Conservation (phyloP, 208 protist species). For the Trypanosoma rangeli region DNA sequence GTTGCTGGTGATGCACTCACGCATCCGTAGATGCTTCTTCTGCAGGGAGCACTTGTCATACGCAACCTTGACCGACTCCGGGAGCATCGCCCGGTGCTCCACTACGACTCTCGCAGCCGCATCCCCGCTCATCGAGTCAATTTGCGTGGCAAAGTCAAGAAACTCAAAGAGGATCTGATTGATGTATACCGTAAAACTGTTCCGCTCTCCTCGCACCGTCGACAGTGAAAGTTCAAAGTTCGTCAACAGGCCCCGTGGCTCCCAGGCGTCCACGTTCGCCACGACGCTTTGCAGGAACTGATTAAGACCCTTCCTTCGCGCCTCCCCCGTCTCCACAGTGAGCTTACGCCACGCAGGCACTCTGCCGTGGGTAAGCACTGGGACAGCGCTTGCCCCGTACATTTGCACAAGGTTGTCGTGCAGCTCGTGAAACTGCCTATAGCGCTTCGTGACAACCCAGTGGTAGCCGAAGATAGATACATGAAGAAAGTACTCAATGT, state of each 20-base stretch:
- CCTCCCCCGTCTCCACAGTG: slow-evolving; percentile 17
- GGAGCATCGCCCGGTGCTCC: slow-evolving; percentile 21
- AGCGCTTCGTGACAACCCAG: slow-evolving; percentile 24
- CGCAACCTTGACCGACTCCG: slow-evolving; percentile 18
- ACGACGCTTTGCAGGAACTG: slow-evolving; percentile 18
- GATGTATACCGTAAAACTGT: slow-evolving; percentile 20
- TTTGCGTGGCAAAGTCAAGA: slow-evolving; percentile 17
- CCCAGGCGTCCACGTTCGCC: slow-evolving; percentile 12
- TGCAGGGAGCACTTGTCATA: slow-evolving; percentile 17
- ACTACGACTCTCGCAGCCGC: slow-evolving; percentile 17
- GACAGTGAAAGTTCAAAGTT: slow-evolving; percentile 17
- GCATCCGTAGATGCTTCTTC: slow-evolving; percentile 17
- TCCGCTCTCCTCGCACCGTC: neutral
- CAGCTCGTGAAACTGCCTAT: slow-evolving; percentile 11
- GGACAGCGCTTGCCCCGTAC: slow-evolving; percentile 14
- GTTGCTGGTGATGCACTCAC: slow-evolving; percentile 11
- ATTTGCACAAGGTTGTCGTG: slow-evolving; percentile 13
- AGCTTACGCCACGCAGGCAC: slow-evolving; percentile 24
- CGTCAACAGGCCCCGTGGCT: slow-evolving; percentile 16
- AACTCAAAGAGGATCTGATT: slow-evolving; percentile 31
- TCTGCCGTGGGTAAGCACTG: neutral
- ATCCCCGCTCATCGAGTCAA: slow-evolving; percentile 22
- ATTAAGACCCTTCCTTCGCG: slow-evolving; percentile 9
- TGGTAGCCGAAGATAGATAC: slow-evolving; percentile 27
- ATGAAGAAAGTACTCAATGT: slow-evolving; percentile 26